These are phyloP conservation scores for Cornus suecica DNA, from an alignment of 148 eudicot genomes.

Conservation along the genomic window DNA sequence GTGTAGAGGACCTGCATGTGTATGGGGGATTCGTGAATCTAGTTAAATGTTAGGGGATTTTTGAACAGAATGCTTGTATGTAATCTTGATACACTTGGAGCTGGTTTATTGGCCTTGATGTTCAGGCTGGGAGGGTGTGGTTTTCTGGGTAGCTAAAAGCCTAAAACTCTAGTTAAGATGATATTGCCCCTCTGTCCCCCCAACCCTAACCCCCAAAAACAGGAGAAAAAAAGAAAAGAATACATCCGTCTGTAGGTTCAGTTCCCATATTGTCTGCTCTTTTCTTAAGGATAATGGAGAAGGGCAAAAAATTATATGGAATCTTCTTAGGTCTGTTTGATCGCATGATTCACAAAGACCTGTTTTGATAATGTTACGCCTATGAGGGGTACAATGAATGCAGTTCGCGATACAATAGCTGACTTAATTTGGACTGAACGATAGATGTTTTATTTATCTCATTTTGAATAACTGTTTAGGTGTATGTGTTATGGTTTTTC, in stretches of 20 bases:
- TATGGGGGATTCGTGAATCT: background rate
- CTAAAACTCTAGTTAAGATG: background rate
- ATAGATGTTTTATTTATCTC: too few relatives aligned
- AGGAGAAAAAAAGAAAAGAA: too few relatives aligned
- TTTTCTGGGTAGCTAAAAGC: background rate
- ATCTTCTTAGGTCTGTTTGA: background rate
- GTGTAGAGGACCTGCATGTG: background rate
- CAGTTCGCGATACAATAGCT: too few relatives aligned
- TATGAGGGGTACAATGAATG: too few relatives aligned
- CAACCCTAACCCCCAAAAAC: too few relatives aligned
- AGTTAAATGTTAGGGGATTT: background rate
- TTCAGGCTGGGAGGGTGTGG: background rate
- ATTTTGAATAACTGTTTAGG: too few relatives aligned
- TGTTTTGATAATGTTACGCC: too few relatives aligned
- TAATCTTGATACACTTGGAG: background rate
- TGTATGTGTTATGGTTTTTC: too few relatives aligned
- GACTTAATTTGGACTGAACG: too few relatives aligned
- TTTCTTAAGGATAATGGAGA: background rate
- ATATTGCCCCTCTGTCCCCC: too few relatives aligned
- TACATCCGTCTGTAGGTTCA: background rate
- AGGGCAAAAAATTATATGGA: background rate
- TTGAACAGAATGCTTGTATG: background rate
- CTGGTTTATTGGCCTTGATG: conserved; percentile 6
- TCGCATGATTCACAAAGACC: background rate
- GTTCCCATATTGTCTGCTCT: background rate